Conservation (phyloP, 2,329 filamentous ascomycete species). For the Leptographium flavum region DNA sequence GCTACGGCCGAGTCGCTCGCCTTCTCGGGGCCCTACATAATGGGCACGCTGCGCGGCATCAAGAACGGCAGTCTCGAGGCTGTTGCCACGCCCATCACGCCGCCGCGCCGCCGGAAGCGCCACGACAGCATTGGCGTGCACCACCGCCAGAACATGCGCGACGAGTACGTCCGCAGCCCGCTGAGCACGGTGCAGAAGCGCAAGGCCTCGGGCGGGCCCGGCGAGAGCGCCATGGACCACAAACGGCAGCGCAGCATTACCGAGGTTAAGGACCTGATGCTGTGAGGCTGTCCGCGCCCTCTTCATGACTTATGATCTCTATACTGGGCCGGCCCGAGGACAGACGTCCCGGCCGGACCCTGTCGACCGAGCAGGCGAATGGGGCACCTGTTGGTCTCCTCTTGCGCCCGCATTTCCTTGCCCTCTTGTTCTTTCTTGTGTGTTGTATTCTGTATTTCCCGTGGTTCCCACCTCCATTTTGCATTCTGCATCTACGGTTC, state of each 20-base stretch:
- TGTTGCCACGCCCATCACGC: slow-evolving; percentile 54
- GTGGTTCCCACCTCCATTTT: background rate
- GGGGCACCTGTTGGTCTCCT: background rate
- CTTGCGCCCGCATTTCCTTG: background rate
- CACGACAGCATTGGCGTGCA: slow-evolving; percentile 14
- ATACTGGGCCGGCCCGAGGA: no score
- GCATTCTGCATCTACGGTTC: background rate
- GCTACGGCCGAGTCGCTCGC: slow-evolving; percentile 48
- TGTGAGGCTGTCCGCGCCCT: slow-evolving; percentile 2
- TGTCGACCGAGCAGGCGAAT: no score
- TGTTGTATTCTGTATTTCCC: background rate
- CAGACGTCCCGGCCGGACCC: no score
- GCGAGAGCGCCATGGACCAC: slow-evolving; percentile 26
- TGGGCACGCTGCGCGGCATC: slow-evolving; percentile 47
- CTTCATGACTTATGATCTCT: background rate
- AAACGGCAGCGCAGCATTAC: slow-evolving; percentile 46
- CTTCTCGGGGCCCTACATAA: slow-evolving; percentile 44
- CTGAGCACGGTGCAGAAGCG: slow-evolving; percentile 37
- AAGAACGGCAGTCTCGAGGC: slow-evolving; percentile 52
- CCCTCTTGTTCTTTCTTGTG: background rate
- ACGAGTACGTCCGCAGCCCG: slow-evolving; percentile 33
- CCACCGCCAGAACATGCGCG: slow-evolving; percentile 3
- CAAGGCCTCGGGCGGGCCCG: slow-evolving; percentile 28
- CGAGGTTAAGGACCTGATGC: slow-evolving; percentile 29
- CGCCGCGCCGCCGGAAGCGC: slow-evolving; percentile 42